Conservation (phyloP, 352 stramenopile species). For the Paralagenidium karlingii region DNA sequence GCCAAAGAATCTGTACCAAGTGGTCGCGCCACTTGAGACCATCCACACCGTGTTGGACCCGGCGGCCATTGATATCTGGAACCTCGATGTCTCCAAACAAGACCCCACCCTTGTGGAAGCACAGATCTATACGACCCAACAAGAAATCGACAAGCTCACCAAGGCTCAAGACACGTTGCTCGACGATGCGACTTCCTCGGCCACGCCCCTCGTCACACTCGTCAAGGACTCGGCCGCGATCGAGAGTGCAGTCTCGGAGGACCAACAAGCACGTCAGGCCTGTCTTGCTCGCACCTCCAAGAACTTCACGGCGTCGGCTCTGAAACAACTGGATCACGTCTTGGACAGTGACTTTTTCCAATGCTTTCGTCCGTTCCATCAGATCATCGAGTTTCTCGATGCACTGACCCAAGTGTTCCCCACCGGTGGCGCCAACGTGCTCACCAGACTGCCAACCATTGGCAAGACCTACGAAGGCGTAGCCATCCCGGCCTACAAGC, state of each 20-base stretch:
- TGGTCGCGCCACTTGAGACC: too few species aligned
- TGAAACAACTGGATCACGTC: too few species aligned
- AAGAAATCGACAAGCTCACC: conserved; percentile 12
- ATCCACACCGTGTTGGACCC: too few species aligned
- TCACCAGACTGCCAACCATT: too few species aligned
- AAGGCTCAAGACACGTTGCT: conserved; percentile 3
- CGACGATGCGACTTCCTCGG: conserved; percentile 3
- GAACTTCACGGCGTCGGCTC: conserved; percentile 5
- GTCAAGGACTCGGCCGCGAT: conserved; percentile 4
- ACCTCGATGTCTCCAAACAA: conserved; percentile 3
- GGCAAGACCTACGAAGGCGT: conserved; percentile 9
- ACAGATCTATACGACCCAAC: conserved; percentile 11
- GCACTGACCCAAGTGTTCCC: conserved; percentile 3
- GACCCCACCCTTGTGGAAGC: conserved; percentile 11
- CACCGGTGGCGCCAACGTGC: conserved; percentile 7
- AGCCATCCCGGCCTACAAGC: conserved; percentile 15
- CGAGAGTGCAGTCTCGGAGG: neutral
- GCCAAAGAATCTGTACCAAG: too few species aligned
- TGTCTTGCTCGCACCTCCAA: conserved; percentile 7
- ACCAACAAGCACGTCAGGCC: conserved; percentile 6
- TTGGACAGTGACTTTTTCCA: conserved; percentile 20
- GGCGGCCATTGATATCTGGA: conserved; percentile 16
- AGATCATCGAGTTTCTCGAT: conserved; percentile 16
- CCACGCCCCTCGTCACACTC: conserved; percentile 2
- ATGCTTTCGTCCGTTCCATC: conserved; percentile 10